phyloP scores from a whole-genome alignment of 495 filamentous ascomycete species.

The Pseudomonodictys pantanalensis region DNA sequence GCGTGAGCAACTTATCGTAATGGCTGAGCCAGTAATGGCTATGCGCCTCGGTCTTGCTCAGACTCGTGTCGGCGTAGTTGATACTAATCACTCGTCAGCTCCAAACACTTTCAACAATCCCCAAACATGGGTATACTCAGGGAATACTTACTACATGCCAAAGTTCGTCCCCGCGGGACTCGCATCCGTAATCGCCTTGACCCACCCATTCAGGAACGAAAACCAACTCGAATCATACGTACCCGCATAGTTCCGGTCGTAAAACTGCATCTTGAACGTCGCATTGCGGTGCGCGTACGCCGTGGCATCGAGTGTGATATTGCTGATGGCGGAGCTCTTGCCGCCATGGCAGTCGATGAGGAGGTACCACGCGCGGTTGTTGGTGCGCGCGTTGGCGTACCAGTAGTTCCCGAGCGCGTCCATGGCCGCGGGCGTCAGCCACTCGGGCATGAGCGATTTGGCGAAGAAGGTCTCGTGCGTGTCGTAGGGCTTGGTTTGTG shows the following conservation, averaged over 20 bases:
- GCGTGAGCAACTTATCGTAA: constrained; percentile 43
- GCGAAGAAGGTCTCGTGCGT: constrained; percentile 51
- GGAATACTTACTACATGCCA: too few species aligned
- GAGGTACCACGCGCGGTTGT: constrained; percentile 18
- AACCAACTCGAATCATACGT: constrained; percentile 38
- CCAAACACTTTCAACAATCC: too few species aligned
- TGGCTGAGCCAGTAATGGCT: constrained; percentile 55
- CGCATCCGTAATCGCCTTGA: constrained; percentile 28
- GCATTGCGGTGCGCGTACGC: constrained; percentile 59
- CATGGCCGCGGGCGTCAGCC: constrained; percentile 40
- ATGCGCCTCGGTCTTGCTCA: constrained; percentile 49
- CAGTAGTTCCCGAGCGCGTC: constrained; percentile 49
- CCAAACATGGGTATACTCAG: too few species aligned
- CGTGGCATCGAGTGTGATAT: constrained; percentile 10
- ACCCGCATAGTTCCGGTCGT: constrained; percentile 37
- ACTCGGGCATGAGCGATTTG: constrained; percentile 43
- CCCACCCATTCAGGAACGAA: constrained; percentile 48
- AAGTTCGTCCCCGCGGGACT: constrained; percentile 32
- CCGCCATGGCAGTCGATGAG: constrained; percentile 26
- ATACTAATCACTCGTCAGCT: too few species aligned
- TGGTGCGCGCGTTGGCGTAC: constrained; percentile 21
- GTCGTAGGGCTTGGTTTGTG: constrained; percentile 11
- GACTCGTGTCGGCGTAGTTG: constrained; percentile 65
- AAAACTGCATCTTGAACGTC: constrained; percentile 56
- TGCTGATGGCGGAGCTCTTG: constrained; percentile 8